A percentile compares a stretch with the other conserved stretches of the same genome.
Conservation (phyloP, 495 filamentous ascomycete species). For the Parathielavia appendiculata region DNA sequence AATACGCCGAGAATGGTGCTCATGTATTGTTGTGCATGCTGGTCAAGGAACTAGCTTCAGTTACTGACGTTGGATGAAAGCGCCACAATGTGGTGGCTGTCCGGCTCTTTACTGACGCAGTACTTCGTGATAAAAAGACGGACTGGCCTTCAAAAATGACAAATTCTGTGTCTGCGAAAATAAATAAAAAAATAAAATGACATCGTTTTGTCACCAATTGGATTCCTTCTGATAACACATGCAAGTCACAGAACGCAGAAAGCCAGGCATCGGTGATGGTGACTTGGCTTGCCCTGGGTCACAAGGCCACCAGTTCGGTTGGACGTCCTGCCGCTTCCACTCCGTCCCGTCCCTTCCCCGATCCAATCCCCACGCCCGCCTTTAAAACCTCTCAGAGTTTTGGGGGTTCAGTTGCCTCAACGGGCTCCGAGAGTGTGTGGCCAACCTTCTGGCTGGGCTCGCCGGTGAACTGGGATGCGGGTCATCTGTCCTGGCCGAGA, state of each 20-base stretch:
- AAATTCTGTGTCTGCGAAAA: too few relatives aligned
- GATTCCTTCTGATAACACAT: not conserved
- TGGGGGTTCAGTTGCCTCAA: not conserved
- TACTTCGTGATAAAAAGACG: not conserved
- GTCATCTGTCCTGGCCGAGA: slow-evolving; percentile 14
- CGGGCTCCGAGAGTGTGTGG: slow-evolving; percentile 8
- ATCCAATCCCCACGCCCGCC: slow-evolving; percentile 1
- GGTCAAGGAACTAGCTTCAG: not conserved
- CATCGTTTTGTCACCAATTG: not conserved
- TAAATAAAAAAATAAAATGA: not conserved
- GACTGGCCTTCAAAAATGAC: too few relatives aligned
- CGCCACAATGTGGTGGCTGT: not conserved
- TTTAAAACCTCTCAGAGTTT: not conserved
- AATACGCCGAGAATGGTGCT: too few relatives aligned
- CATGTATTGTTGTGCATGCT: not conserved
- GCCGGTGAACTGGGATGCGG: not conserved
- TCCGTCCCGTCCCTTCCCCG: slow-evolving; percentile 14
- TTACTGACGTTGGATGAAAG: not conserved
- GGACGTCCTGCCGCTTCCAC: slow-evolving; percentile 7
- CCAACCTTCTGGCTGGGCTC: slow-evolving; percentile 5
- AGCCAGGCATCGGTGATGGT: not conserved
- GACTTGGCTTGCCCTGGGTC: slow-evolving; percentile 8
- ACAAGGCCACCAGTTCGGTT: not conserved
- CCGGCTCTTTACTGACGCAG: too few relatives aligned
- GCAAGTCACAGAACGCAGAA: not conserved